Evolutionary conservation across 768 basidiomycete genomes (phyloP), one percentile per base, ranked within the genome.

Genomic region (Boletus edulis): DNA sequence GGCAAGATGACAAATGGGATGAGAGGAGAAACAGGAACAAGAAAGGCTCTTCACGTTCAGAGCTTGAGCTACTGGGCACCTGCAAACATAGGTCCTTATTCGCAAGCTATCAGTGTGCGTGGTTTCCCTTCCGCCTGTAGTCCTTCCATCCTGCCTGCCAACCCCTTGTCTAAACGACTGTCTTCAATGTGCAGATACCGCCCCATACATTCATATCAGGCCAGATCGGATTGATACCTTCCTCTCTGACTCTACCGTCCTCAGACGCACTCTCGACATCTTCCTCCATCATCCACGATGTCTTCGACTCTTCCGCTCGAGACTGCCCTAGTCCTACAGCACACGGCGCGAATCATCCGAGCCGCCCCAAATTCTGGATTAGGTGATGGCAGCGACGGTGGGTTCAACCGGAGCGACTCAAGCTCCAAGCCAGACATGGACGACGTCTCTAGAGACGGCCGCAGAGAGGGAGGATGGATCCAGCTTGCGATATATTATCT

Each of bases 51-150:
- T 43, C 97, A 99, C 66, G 97, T 99, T 3, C 97, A 98, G 71
- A 81, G 94, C 10, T 66, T 98, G 58, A 98, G 96, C 70, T 98
- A 98, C 66, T 99, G 97, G 97, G 97, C 95, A 27, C 94, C 97
- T 13, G 97, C 97, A 11, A 99, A 98, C 68, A 98, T 99, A 51
- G 97, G 97, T 0, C 97, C 97, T 5, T 99, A 99, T 71, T 97
- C 94, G 5, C 97, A 99, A 72, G 89, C 93, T 2, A 82, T 98
- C 59, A 76, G 79, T 49, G 96, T 95, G 50, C 62, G 84, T 73
- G 50, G 41, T 41, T 22, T 43, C 27, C 1, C 41, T 20, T 37
- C 51, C 18, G 13, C 49, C 7, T 8, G 24, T 32, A 41, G 32
- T 43, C 31, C 24, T 24, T 24, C 24, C 24, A 24, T 24, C 24